These are phyloP conservation scores for Globisporangium cylindrosporum DNA, from an alignment of 352 stramenopile species.

Conservation along the genomic window DNA sequence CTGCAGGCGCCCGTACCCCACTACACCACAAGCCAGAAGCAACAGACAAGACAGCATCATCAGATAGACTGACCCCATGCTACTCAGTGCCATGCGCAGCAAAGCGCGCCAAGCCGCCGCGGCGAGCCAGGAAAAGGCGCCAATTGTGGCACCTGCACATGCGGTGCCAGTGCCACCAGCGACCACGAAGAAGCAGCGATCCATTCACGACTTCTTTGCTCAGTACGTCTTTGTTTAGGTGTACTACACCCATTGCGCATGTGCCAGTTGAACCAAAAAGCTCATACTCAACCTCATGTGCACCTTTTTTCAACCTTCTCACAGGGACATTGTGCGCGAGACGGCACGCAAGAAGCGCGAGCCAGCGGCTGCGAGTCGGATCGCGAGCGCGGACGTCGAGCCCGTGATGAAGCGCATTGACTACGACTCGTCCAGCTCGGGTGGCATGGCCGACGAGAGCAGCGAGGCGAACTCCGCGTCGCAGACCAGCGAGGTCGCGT, in stretches of 20 bases:
- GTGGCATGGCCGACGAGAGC: conserved; percentile 49
- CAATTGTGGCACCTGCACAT: neutral
- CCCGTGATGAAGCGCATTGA: conserved; percentile 69
- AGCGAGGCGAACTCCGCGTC: conserved; percentile 34
- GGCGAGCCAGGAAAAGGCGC: conserved; percentile 13
- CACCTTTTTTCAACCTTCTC: neutral
- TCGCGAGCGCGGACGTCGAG: conserved; percentile 32
- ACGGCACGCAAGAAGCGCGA: conserved; percentile 39
- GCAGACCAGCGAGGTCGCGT: conserved; percentile 36
- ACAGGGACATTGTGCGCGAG: conserved; percentile 22
- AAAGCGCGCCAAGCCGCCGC: conserved; percentile 24
- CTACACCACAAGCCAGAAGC: neutral
- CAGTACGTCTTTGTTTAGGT: conserved; percentile 24
- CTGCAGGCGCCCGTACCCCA: neutral
- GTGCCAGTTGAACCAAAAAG: neutral
- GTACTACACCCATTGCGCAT: neutral
- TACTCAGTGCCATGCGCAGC: conserved; percentile 39
- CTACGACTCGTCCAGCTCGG: conserved; percentile 53
- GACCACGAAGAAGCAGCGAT: conserved; percentile 73
- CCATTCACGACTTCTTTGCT: conserved; percentile 84
- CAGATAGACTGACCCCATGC: conserved; percentile 2
- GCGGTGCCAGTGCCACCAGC: conserved; percentile 10
- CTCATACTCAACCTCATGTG: neutral
- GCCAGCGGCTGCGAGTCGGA: conserved; percentile 19
- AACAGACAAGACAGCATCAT: neutral